Conservation (phyloP, 768 basidiomycete genomes). For the Dentipellis sp. region DNA sequence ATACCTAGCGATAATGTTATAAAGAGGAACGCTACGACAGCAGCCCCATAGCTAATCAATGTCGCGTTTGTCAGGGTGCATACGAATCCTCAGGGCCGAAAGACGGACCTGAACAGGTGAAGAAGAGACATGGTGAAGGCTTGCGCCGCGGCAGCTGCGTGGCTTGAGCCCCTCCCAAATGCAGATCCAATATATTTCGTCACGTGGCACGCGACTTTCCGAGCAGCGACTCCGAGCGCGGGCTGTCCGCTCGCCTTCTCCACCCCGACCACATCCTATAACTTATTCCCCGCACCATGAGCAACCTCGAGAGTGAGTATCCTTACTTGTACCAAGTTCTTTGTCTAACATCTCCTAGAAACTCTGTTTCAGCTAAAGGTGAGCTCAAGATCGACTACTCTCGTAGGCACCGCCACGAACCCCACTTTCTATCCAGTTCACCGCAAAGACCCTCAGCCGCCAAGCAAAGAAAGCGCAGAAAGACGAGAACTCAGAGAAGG, state of each 20-base stretch:
- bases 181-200: no score
- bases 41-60: slow-evolving; percentile 57
- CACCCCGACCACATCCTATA: background rate
- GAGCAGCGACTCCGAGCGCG: no score
- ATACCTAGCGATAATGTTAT: slow-evolving; percentile 86
- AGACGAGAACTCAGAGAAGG: slow-evolving; percentile 84
- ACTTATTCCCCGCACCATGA: slow-evolving; percentile 35
- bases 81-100: no score
- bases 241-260: no score
- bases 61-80: no score
- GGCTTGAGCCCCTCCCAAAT: no score
- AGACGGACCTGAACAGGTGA: slow-evolving; percentile 49
- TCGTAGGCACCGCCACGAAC: background rate
- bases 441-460: slow-evolving; percentile 87
- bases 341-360: slow-evolving; percentile 47
- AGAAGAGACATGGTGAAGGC: slow-evolving; percentile 42
- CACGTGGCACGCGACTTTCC: no score
- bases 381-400: background rate
- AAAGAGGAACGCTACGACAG: slow-evolving; percentile 73
- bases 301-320: slow-evolving; percentile 80
- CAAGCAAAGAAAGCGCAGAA: slow-evolving; percentile 98
- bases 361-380: slow-evolving; percentile 99
- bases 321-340: background rate
- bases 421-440: slow-evolving; percentile 55
- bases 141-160: no score